A percentile compares a stretch with the other conserved stretches of the same genome.
Evolutionary conservation across 73 alveolate species (phyloP).

Genomic region (Stentor coeruleus): DNA sequence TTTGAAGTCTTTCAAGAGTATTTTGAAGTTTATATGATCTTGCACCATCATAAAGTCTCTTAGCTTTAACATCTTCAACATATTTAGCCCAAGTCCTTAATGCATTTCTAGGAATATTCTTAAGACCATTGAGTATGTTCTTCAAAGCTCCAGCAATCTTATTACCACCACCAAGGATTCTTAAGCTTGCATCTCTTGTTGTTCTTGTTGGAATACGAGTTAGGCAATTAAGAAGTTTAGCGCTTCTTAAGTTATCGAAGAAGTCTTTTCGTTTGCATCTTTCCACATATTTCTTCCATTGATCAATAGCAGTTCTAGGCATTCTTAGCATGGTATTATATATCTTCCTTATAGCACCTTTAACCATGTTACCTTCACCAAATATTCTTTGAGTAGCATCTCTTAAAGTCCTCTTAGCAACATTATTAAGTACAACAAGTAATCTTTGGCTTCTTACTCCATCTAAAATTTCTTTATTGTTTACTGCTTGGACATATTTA

Average conservation of each 20-base stretch:
- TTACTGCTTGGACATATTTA: not conserved
- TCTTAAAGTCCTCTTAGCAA: not conserved
- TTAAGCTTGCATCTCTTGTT: not conserved
- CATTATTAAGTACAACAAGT: not conserved
- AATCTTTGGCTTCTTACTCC: not conserved
- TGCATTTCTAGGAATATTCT: not conserved
- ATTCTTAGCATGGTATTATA: not conserved
- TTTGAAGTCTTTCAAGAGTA: not conserved
- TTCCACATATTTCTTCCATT: not conserved
- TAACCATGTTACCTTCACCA: conserved; percentile 8
- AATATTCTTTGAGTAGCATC: conserved; percentile 7
- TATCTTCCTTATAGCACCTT: not conserved
- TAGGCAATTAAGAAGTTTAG: not conserved
- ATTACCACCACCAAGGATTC: conserved; percentile 23
- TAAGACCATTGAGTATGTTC: not conserved
- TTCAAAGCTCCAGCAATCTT: not conserved
- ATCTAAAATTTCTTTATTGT: not conserved
- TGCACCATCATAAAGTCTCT: not conserved
- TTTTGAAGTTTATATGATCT: not conserved
- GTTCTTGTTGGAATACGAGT: not conserved
- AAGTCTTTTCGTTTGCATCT: not conserved
- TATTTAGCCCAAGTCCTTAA: not conserved
- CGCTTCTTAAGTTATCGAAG: conserved; percentile 8
- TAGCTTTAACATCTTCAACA: not conserved
- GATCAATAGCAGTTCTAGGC: not conserved